Conservation (phyloP, 2,329 filamentous ascomycete genomes). For the Chalaropsis thielavioides region DNA sequence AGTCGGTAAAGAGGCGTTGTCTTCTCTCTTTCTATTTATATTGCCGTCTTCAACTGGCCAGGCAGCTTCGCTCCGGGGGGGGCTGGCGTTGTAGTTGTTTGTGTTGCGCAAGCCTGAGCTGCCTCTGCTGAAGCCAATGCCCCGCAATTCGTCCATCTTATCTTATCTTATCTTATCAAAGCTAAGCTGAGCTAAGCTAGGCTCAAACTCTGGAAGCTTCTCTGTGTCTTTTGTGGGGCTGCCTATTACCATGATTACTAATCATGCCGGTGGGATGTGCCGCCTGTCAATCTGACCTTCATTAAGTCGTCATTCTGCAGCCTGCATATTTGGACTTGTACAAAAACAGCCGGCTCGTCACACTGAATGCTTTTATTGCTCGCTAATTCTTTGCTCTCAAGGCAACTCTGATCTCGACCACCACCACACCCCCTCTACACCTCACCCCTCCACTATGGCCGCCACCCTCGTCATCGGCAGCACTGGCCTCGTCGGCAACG, state of each 20-base stretch:
- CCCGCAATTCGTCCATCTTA: background rate
- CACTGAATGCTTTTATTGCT: too few species aligned
- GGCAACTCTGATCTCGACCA: too few species aligned
- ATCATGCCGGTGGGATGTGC: too few species aligned
- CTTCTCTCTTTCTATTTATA: background rate
- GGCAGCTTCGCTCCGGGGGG: too few species aligned
- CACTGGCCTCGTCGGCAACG: conserved; percentile 55
- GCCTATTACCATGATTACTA: background rate
- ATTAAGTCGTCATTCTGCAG: too few species aligned
- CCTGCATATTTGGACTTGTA: too few species aligned
- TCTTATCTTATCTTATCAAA: background rate
- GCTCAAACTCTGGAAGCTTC: background rate
- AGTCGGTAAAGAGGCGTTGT: background rate
- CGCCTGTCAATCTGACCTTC: too few species aligned
- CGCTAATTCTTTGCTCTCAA: too few species aligned
- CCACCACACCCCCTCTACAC: background rate
- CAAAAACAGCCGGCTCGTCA: too few species aligned
- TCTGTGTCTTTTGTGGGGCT: background rate
- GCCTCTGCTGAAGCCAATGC: background rate
- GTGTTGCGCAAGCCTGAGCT: conserved; percentile 5
- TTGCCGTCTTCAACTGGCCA: background rate
- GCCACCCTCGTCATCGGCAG: conserved; percentile 44
- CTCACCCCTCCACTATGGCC: conserved; percentile 26
- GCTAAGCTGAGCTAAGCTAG: background rate
- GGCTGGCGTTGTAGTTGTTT: background rate